phyloP scores from a whole-genome alignment of 1,284 basidiomycete species.

The Tremellales sp. region DNA sequence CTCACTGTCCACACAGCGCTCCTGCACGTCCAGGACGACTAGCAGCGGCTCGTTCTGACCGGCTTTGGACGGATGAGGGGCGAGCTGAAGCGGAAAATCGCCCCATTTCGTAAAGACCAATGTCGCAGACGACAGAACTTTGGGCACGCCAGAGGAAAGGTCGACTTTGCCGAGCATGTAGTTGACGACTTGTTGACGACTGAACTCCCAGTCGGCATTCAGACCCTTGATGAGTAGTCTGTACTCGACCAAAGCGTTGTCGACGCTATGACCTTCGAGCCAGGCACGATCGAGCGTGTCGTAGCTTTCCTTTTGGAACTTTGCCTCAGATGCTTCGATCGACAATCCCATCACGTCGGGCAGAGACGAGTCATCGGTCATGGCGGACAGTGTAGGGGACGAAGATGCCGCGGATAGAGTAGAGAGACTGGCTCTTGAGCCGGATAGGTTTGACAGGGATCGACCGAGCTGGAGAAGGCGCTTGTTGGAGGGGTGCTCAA shows the following conservation, averaged over 20 bases:
- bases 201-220: conserved; percentile 46
- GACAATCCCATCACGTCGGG: conserved; percentile 23
- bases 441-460: conserved; percentile 33
- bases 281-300: conserved; percentile 44
- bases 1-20: conserved; percentile 22
- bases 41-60: conserved; percentile 16
- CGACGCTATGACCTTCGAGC: conserved; percentile 44
- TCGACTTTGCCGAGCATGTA: conserved; percentile 41
- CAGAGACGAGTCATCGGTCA: conserved; percentile 21
- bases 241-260: conserved; percentile 45
- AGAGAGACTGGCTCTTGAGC: conserved; percentile 35
- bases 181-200: conserved; percentile 42
- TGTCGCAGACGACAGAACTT: conserved; percentile 22
- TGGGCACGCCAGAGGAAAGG: conserved; percentile 18
- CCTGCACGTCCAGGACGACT: conserved; percentile 27
- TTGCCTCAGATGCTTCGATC: conserved; percentile 31
- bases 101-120: conserved; percentile 43
- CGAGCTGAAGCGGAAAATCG: conserved; percentile 26
- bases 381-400: conserved; percentile 25
- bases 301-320: background rate
- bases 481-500: conserved; percentile 48
- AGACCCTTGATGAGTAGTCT: conserved; percentile 45
- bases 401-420: conserved; percentile 46
- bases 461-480: conserved; percentile 45
- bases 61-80: conserved; percentile 1